A percentile compares a stretch with the other conserved stretches of the same genome.
Evolutionary conservation across 495 filamentous ascomycete genomes (phyloP).

Genomic region (Penicillium mononematosum): DNA sequence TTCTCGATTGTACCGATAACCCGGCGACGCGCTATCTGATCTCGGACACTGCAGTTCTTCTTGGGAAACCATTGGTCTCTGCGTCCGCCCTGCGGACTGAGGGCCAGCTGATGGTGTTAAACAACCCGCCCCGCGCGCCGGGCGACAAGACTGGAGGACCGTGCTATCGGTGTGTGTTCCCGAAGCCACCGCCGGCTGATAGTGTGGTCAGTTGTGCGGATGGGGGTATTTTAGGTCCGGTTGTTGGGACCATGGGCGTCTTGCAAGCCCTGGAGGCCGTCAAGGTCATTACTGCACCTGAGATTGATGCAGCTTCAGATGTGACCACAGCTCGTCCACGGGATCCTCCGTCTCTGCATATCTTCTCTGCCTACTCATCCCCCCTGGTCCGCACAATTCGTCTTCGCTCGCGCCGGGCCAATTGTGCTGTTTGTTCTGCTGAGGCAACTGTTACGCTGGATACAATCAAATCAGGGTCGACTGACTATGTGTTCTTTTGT

Average conservation of each 20-base stretch:
- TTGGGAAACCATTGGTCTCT: constrained; percentile 77
- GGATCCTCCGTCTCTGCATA: constrained; percentile 50
- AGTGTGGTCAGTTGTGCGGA: constrained; percentile 83
- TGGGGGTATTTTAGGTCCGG: constrained; percentile 86
- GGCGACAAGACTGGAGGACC: constrained; percentile 59
- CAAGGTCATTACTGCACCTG: constrained; percentile 62
- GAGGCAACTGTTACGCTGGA: constrained; percentile 58
- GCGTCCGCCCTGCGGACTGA: constrained; percentile 84
- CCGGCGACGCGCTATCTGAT: constrained; percentile 89
- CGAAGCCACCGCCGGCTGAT: constrained; percentile 76
- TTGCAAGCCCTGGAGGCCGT: constrained; percentile 87
- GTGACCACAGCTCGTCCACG: constrained; percentile 32
- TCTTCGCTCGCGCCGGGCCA: constrained; percentile 61
- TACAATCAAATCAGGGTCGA: constrained; percentile 58
- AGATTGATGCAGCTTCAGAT: constrained; percentile 1
- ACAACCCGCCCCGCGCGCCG: constrained; percentile 47
- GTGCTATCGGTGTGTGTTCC: constrained; percentile 93
- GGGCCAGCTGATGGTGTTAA: constrained; percentile 84
- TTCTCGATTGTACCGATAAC: constrained; percentile 94
- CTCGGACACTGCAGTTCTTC: constrained; percentile 80
- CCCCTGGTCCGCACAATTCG: constrained; percentile 71
- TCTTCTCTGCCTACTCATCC: constrained; percentile 71
- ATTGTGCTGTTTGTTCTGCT: constrained; percentile 74
- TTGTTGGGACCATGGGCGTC: constrained; percentile 92
- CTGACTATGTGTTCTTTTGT: constrained; percentile 82